These are phyloP conservation scores for Phaeosphaeria sp. DNA, from an alignment of 2,329 filamentous ascomycete species.

Conservation along the genomic window DNA sequence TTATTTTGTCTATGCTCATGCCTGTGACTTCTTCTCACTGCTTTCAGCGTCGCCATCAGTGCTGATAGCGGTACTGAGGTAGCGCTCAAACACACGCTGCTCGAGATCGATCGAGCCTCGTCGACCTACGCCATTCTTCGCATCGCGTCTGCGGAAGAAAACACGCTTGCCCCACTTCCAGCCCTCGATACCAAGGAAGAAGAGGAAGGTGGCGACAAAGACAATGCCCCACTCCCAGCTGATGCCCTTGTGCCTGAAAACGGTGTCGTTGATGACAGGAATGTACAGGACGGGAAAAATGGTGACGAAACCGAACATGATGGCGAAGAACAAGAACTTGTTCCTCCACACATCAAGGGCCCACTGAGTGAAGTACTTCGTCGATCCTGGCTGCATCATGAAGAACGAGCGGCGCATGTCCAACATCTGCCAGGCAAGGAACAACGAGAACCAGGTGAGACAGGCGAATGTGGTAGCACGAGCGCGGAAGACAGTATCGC, in stretches of 20 bases:
- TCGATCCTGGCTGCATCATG: conserved; percentile 70
- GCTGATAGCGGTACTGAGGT: conserved; percentile 41
- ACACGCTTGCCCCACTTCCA: conserved; percentile 72
- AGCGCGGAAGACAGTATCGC: conserved; percentile 54
- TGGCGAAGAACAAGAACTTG: conserved; percentile 64
- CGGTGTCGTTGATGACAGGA: conserved; percentile 68
- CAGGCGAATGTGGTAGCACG: conserved; percentile 76
- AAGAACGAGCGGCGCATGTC: conserved; percentile 77
- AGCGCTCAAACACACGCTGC: conserved; percentile 40
- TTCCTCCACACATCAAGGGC: conserved; percentile 73
- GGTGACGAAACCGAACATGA: conserved; percentile 43
- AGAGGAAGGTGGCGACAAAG: conserved; percentile 67
- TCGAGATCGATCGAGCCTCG: conserved; percentile 40
- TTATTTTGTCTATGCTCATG: not conserved
- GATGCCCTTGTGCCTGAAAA: conserved; percentile 71
- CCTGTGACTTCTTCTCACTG: conserved; percentile 34
- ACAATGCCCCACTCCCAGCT: conserved; percentile 74
- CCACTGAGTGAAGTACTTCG: conserved; percentile 66
- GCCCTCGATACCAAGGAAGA: conserved; percentile 68
- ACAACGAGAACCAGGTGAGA: conserved; percentile 77
- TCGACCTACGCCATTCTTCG: conserved; percentile 23
- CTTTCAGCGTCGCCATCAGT: conserved; percentile 28
- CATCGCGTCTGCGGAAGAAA: conserved; percentile 38
- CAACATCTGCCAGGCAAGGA: conserved; percentile 77
- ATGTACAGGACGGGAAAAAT: conserved; percentile 62